Evolutionary conservation across 2,329 filamentous ascomycete species (phyloP), one percentile per base, ranked within the genome.

Genomic region (Exutisphaerella laricina): DNA sequence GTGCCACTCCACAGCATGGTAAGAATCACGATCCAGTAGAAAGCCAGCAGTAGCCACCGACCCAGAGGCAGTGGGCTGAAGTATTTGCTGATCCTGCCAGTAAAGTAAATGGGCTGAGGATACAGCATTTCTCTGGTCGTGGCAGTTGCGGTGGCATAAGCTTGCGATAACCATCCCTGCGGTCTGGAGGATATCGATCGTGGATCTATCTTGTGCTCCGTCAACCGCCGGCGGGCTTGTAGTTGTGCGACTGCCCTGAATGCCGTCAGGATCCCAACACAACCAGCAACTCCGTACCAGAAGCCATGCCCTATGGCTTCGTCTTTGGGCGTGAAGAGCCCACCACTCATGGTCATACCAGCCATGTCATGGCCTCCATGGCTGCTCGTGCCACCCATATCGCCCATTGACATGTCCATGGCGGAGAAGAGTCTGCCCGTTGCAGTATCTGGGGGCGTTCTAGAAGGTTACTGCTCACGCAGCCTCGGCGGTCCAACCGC

Each of bases 61-160:
- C 59, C 59, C 6, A 59, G 8, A 6, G 59, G 57, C n/a, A 59
- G 45, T n/a, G 58, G 59, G 4, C 42, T 60, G 50, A 62, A 59
- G 45, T 56, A 60, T 45, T 51, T 59, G 42, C 47, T 53, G 28
- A 60, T 42, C 1, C 41, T 44, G 33, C 59, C 59, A 3, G 54
- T 58, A 51, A 61, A 62, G 30, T 53, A 53, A 4, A 58, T 17
- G 0, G 58, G 58, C 33, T 62, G 59, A 12, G 59, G 48, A 25
- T 61, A 61, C 2, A 53, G 35, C 23, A 56, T 41, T 43, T 62
- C 59, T 45, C 59, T 41, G 5, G 45, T 37, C 3, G 48, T 45
- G 12, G 59, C 58, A 2, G 49, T 58, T 4, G 47, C 43, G 12
- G 58, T 60, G 3, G 59, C 59, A 29, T 49, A 59, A n/a, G 51